These are phyloP conservation scores for Boletus fagicola DNA, from an alignment of 768 basidiomycete genomes.

Conservation along the genomic window DNA sequence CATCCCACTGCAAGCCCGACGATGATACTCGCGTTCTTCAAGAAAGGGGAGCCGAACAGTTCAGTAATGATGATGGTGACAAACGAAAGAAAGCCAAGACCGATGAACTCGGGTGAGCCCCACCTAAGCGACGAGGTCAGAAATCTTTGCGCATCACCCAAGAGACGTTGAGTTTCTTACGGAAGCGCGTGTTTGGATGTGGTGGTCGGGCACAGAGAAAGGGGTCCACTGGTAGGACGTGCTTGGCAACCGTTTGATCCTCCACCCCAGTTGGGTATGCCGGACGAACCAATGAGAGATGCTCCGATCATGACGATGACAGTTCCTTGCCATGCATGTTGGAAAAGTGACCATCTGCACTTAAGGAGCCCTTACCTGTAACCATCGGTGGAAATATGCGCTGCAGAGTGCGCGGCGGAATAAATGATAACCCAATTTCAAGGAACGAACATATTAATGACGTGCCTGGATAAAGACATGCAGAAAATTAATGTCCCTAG, in stretches of 20 bases:
- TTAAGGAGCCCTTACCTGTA: slow-evolving; percentile 45
- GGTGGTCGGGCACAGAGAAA: slow-evolving; percentile 69
- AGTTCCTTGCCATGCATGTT: slow-evolving; percentile 44
- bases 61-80: slow-evolving; percentile 74
- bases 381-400: slow-evolving; percentile 79
- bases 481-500: not conserved
- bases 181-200: slow-evolving; percentile 66
- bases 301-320: slow-evolving; percentile 82
- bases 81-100: slow-evolving; percentile 84
- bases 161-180: slow-evolving; percentile 32
- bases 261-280: slow-evolving; percentile 81
- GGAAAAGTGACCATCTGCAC: not conserved
- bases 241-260: slow-evolving; percentile 69
- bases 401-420: slow-evolving; percentile 60
- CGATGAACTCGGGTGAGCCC: slow-evolving; percentile 83
- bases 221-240: slow-evolving; percentile 64
- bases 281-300: slow-evolving; percentile 70
- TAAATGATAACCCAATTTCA: slow-evolving; percentile 76
- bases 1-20: slow-evolving; percentile 74
- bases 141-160: not conserved
- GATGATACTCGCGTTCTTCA: slow-evolving; percentile 78
- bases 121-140: slow-evolving; percentile 42
- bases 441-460: slow-evolving; percentile 76
- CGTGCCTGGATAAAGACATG: slow-evolving; percentile 48
- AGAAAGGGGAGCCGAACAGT: slow-evolving; percentile 80